A percentile compares a stretch with the other conserved stretches of the same genome.
These are phyloP conservation scores for Polyporus arcularius DNA, from an alignment of 768 basidiomycete species.

Conservation along the genomic window DNA sequence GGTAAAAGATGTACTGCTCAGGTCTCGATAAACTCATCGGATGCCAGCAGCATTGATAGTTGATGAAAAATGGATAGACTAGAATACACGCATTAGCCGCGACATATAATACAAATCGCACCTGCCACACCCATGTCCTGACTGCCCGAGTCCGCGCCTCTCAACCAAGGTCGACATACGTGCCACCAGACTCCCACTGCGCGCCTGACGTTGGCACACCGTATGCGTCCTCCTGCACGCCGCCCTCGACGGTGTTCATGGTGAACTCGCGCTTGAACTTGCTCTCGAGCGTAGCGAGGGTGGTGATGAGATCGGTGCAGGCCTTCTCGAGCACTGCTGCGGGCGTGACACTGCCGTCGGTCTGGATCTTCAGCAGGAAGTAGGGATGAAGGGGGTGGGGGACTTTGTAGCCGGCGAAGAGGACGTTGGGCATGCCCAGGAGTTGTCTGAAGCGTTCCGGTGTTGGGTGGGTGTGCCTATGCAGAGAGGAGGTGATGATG, in stretches of 20 bases:
- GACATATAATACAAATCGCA: neutral
- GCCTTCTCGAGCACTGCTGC: constrained; percentile 82
- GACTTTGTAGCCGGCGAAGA: constrained; percentile 98
- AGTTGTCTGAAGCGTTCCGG: constrained; percentile 64
- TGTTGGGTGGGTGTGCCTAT: neutral
- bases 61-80: neutral
- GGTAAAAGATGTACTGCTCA: too few species aligned
- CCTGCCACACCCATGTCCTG: neutral
- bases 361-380: constrained; percentile 95
- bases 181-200: constrained; percentile 24
- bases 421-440: constrained; percentile 80
- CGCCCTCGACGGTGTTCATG: constrained; percentile 57
- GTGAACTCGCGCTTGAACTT: constrained; percentile 85
- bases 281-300: constrained; percentile 59
- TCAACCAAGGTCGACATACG: constrained; percentile 26
- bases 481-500: neutral
- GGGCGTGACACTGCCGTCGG: constrained; percentile 84
- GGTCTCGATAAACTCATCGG: too few species aligned
- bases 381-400: constrained; percentile 95
- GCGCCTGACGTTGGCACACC: constrained; percentile 23
- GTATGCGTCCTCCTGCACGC: constrained; percentile 32
- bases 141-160: neutral
- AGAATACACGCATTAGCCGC: neutral
- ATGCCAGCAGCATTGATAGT: too few species aligned
- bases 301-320: constrained; percentile 73